phyloP scores from a whole-genome alignment of 305 asterid species.

The Solanum chacoense region DNA sequence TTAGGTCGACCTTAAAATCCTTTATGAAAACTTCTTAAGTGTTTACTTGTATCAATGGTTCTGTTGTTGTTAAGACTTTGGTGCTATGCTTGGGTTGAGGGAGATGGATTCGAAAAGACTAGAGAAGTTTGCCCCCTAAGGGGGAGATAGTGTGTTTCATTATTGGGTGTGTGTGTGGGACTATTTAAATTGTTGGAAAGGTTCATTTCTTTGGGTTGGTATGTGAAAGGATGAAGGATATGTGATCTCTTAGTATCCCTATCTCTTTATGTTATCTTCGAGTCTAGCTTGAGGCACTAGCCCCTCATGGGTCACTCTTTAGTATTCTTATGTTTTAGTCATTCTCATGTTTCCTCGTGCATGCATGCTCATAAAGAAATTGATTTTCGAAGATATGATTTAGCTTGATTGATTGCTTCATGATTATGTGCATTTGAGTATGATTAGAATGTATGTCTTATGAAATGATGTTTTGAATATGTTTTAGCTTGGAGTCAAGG shows the following conservation, averaged over 20 bases:
- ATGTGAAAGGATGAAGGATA: neutral
- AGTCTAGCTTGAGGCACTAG: neutral
- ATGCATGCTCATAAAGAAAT: neutral
- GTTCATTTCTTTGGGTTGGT: neutral
- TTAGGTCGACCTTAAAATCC: neutral
- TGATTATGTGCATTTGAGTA: neutral
- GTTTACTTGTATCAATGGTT: neutral
- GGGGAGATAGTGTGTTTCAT: neutral
- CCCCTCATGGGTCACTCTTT: neutral
- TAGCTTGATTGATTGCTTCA: neutral
- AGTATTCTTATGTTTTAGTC: neutral
- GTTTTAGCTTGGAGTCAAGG: neutral
- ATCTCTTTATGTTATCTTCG: neutral
- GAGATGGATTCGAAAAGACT: neutral
- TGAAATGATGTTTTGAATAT: neutral
- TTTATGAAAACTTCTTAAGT: neutral
- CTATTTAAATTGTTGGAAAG: neutral
- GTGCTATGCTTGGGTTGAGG: neutral
- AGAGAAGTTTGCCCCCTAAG: neutral
- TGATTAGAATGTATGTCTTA: neutral
- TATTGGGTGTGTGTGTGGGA: neutral
- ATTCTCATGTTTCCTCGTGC: neutral
- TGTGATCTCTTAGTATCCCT: neutral
- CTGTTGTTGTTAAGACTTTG: neutral
- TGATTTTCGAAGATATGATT: neutral